Evolutionary conservation across 139 green algal species (phyloP).

Genomic region (Closterium sp.): DNA sequence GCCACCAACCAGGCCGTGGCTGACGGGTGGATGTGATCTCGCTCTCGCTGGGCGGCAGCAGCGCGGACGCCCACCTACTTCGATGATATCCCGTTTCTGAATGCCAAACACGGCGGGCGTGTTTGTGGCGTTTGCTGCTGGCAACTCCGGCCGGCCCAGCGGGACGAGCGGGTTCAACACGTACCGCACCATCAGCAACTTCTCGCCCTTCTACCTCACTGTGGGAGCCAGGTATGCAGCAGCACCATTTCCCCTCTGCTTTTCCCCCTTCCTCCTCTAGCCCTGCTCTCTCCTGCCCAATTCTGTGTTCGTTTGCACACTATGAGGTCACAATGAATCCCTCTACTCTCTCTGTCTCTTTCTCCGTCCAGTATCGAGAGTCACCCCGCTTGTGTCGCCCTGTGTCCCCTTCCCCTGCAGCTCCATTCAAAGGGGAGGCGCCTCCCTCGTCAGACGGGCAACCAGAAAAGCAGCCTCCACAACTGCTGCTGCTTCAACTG

Average conservation of each 20-base stretch:
- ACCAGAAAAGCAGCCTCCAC: background rate
- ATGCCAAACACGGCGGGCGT: constrained; percentile 1
- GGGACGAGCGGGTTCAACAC: background rate
- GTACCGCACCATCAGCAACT: background rate
- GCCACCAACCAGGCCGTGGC: constrained; percentile 10
- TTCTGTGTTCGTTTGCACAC: background rate
- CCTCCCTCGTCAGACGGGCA: background rate
- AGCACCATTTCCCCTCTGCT: background rate
- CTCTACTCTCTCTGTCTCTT: background rate
- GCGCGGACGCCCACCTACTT: background rate
- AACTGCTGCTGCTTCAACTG: background rate
- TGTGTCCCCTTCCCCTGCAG: background rate
- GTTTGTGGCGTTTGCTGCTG: constrained; percentile 7
- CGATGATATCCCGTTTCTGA: background rate
- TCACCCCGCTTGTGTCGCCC: too few relatives aligned
- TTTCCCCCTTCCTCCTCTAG: too few relatives aligned
- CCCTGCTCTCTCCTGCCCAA: too few relatives aligned
- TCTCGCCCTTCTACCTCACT: background rate
- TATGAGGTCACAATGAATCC: background rate
- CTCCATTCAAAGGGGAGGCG: background rate
- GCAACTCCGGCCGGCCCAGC: background rate
- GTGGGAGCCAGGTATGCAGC: background rate
- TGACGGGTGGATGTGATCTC: constrained; percentile 29
- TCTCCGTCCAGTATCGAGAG: too few relatives aligned
- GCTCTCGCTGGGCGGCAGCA: constrained; percentile 4